Percentiles rank a stretch among this genome's conserved stretches.
Evolutionary conservation across 1,284 basidiomycete species (phyloP).

Genomic region (Leucoagaricus sp.): DNA sequence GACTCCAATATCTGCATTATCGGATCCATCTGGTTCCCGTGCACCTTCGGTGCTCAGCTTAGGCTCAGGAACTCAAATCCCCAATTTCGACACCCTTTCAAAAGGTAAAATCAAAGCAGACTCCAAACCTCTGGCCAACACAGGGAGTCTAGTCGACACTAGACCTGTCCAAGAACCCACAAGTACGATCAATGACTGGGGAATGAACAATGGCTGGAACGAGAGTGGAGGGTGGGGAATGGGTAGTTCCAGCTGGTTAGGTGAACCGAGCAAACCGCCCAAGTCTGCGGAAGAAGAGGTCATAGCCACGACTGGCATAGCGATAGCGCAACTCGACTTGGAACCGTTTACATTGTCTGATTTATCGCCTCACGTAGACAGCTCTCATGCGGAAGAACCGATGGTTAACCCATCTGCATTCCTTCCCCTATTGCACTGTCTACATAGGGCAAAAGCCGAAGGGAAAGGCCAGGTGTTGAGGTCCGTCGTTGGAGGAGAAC

Average conservation of each 20-base stretch:
- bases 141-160: background rate
- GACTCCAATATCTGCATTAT: background rate
- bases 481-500: conserved; percentile 24
- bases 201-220: background rate
- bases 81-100: background rate
- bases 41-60: background rate
- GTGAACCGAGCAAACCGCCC: background rate
- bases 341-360: background rate
- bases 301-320: background rate
- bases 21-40: background rate
- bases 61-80: background rate
- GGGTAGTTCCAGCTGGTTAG: background rate
- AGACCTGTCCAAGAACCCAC: background rate
- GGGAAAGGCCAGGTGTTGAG: conserved; percentile 8
- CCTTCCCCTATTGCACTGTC: conserved; percentile 4
- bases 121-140: background rate
- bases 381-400: background rate
- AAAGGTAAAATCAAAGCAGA: background rate
- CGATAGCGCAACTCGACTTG: background rate
- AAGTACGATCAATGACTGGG: background rate
- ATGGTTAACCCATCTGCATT: background rate
- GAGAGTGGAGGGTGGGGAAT: background rate
- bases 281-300: background rate
- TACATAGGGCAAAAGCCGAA: conserved; percentile 1
- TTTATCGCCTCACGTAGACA: background rate